Percentiles rank a stretch among this genome's conserved stretches.
Conservation (phyloP, 768 basidiomycete species). For the Calocera viscosa region DNA sequence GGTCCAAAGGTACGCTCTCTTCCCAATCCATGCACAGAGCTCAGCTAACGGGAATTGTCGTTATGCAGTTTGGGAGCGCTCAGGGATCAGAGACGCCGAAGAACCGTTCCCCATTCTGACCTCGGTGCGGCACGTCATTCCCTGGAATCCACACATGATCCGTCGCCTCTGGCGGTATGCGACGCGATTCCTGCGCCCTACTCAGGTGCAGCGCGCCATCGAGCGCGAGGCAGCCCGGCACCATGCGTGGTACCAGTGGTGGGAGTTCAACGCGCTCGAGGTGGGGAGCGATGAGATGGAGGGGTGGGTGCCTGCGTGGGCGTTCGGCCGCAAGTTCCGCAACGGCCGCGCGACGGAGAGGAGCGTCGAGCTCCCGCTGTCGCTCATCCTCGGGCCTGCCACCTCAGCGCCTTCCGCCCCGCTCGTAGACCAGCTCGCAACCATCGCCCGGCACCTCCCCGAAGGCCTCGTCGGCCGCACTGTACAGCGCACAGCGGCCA, state of each 20-base stretch:
- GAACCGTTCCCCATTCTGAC: background rate
- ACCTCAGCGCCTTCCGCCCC: background rate
- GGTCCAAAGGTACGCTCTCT: background rate
- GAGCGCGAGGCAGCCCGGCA: background rate
- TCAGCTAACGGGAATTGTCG: background rate
- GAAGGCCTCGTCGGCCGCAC: background rate
- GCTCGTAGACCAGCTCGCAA: conserved; percentile 3
- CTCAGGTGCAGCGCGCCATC: background rate
- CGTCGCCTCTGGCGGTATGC: background rate
- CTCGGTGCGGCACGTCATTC: background rate
- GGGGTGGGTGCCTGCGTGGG: background rate
- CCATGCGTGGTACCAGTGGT: conserved; percentile 3
- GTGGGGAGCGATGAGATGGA: conserved; percentile 2
- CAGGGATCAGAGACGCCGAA: background rate
- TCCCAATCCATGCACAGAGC: background rate
- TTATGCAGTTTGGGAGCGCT: background rate
- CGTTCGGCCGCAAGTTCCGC: background rate
- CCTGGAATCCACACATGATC: background rate
- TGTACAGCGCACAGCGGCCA: background rate
- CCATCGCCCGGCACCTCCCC: background rate
- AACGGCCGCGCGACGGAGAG: background rate
- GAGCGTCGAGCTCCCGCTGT: background rate
- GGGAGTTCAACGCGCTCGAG: conserved; percentile 3
- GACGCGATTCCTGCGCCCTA: background rate
- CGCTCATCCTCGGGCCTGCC: background rate